phyloP scores from a whole-genome alignment of 495 filamentous ascomycete genomes.

The Podospora pseudopauciseta region DNA sequence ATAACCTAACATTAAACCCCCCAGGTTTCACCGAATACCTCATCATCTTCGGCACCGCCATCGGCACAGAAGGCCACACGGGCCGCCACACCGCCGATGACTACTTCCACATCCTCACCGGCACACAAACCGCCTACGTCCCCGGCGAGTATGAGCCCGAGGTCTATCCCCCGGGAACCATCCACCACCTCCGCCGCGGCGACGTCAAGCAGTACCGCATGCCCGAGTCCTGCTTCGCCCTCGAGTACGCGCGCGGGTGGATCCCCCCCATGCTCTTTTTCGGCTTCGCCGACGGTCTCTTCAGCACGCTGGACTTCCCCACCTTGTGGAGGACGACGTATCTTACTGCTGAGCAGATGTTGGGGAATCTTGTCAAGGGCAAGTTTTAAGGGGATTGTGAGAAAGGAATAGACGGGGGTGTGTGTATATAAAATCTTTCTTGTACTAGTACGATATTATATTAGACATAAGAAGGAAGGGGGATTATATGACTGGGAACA shows the following conservation, averaged over 20 bases:
- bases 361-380: conserved; percentile 61
- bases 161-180: conserved; percentile 67
- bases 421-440: not conserved
- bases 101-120: conserved; percentile 85
- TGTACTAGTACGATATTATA: not conserved
- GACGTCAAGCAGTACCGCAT: conserved; percentile 83
- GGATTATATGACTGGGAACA: not conserved
- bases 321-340: conserved; percentile 73
- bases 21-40: conserved; percentile 21
- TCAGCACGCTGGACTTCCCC: conserved; percentile 69
- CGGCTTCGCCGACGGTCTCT: conserved; percentile 75
- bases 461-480: not conserved
- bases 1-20: not conserved
- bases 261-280: conserved; percentile 88
- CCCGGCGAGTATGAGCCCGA: conserved; percentile 68
- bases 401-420: not conserved
- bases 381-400: conserved; percentile 58
- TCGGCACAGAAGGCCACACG: conserved; percentile 83
- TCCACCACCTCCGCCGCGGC: conserved; percentile 75
- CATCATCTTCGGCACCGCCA: conserved; percentile 58
- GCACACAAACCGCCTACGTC: conserved; percentile 67
- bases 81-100: conserved; percentile 86
- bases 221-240: conserved; percentile 73
- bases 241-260: conserved; percentile 87
- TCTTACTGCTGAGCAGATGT: conserved; percentile 70